Conservation (phyloP, 2,329 filamentous ascomycete genomes). For the Thelonectria discophora region DNA sequence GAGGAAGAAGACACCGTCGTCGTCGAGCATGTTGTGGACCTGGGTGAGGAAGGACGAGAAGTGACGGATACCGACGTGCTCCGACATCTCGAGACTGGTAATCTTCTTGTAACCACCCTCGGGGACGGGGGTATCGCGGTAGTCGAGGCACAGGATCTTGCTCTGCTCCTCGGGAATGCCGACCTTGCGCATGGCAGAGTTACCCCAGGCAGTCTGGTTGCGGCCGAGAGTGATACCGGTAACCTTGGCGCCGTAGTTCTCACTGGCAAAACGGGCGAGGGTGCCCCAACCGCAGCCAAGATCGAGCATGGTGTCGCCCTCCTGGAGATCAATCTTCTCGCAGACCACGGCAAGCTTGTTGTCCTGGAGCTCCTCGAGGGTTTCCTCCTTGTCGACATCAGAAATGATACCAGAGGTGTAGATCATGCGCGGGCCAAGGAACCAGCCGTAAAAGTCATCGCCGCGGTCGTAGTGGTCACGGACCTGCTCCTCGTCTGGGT, state of each 20-base stretch:
- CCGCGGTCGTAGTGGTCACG: slow-evolving; percentile 97
- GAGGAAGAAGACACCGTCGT: slow-evolving; percentile 95
- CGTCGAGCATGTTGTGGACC: slow-evolving; percentile 94
- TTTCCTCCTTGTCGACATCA: slow-evolving; percentile 86
- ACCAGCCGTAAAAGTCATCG: slow-evolving; percentile 99
- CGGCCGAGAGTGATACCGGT: slow-evolving; percentile 93
- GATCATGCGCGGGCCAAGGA: slow-evolving; percentile 97
- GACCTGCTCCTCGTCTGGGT: slow-evolving; percentile 86
- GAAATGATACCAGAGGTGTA: slow-evolving; percentile 96
- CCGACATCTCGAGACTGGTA: slow-evolving; percentile 97
- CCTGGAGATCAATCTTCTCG: slow-evolving; percentile 89
- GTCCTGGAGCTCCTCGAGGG: slow-evolving; percentile 93
- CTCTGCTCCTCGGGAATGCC: slow-evolving; percentile 89
- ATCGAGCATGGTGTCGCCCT: slow-evolving; percentile 85
- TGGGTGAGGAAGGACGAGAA: slow-evolving; percentile 83
- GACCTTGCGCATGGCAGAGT: slow-evolving; percentile 83
- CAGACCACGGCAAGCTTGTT: slow-evolving; percentile 97
- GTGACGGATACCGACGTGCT: slow-evolving; percentile 96
- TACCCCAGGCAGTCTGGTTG: slow-evolving; percentile 98
- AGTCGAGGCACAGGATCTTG: slow-evolving; percentile 94
- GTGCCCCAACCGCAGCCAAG: slow-evolving; percentile 99
- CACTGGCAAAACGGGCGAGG: slow-evolving; percentile 89
- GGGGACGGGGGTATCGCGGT: slow-evolving; percentile 88
- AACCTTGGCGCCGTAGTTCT: slow-evolving; percentile 86
- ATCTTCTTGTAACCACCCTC: slow-evolving; percentile 84